phyloP scores from a whole-genome alignment of 2,329 filamentous ascomycete genomes.

The Camillea tinctor region DNA sequence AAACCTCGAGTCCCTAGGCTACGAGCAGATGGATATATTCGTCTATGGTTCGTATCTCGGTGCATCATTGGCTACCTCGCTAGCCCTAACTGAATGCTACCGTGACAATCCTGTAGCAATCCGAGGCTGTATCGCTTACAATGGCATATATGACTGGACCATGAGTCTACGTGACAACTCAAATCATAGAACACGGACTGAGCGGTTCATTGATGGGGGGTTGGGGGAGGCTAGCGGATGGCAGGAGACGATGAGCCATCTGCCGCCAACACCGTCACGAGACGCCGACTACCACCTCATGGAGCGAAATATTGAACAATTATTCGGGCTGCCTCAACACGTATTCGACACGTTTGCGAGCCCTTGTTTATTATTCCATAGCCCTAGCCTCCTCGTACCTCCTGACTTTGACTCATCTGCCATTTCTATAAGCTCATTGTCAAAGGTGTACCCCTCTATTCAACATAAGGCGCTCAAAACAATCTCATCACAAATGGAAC shows the following conservation, averaged over 20 bases:
- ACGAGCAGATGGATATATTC: constrained; percentile 41
- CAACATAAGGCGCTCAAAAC: constrained; percentile 2
- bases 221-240: too few relatives aligned
- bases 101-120: constrained; percentile 44
- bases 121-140: constrained; percentile 54
- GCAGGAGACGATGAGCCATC: background rate
- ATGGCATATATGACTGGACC: constrained; percentile 66
- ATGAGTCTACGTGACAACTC: constrained; percentile 55
- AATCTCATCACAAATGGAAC: background rate
- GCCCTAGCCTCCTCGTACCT: constrained; percentile 46
- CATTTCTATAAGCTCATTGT: constrained; percentile 23
- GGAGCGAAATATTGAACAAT: constrained; percentile 33
- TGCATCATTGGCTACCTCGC: constrained; percentile 53
- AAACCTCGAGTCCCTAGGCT: constrained; percentile 40
- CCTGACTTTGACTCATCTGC: constrained; percentile 41
- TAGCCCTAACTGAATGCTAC: constrained; percentile 57
- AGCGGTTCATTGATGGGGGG: too few relatives aligned
- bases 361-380: constrained; percentile 58
- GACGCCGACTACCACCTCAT: constrained; percentile 39
- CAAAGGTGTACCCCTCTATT: constrained; percentile 18
- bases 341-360: constrained; percentile 62
- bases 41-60: constrained; percentile 59
- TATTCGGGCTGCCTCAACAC: constrained; percentile 50
- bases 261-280: constrained; percentile 15
- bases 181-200: constrained; percentile 36